phyloP scores from a whole-genome alignment of 2,329 filamentous ascomycete genomes.

The Blastomyces emzantsi region DNA sequence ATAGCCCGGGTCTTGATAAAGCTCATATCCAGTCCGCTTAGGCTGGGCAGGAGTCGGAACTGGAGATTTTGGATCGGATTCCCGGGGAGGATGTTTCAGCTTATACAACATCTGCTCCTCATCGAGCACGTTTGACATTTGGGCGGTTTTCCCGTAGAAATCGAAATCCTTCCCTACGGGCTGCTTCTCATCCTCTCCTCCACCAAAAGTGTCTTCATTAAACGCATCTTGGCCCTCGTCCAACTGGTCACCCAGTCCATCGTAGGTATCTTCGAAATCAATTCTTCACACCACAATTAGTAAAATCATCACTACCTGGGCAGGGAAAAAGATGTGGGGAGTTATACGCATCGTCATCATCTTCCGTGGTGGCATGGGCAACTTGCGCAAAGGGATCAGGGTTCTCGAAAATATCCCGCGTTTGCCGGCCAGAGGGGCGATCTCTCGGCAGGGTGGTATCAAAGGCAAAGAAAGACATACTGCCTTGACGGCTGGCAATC shows the following conservation, averaged over 20 bases:
- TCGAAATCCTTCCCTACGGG: conserved; percentile 87
- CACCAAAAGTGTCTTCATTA: conserved; percentile 92
- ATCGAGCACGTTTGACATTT: conserved; percentile 74
- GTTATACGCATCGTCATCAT: conserved; percentile 53
- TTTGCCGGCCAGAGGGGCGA: conserved; percentile 57
- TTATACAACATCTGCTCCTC: conserved; percentile 83
- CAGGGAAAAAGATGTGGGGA: conserved; percentile 32
- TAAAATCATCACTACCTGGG: conserved; percentile 1
- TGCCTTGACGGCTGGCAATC: conserved; percentile 12
- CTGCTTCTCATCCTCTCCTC: conserved; percentile 38
- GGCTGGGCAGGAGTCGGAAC: conserved; percentile 44
- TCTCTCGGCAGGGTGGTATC: conserved; percentile 59
- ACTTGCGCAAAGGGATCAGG: conserved; percentile 85
- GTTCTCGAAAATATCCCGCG: conserved; percentile 67
- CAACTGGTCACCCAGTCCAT: conserved; percentile 82
- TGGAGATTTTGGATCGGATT: conserved; percentile 22
- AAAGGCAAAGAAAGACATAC: conserved; percentile 91
- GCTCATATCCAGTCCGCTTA: conserved; percentile 77
- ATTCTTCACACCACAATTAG: conserved; percentile 40
- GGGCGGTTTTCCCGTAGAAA: conserved; percentile 87
- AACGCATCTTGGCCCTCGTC: conserved; percentile 88
- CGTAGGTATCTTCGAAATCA: conserved; percentile 96
- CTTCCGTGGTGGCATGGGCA: conserved; percentile 45
- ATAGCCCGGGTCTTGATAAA: conserved; percentile 74
- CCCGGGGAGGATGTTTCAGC: conserved; percentile 50